Percentiles rank a stretch among this genome's conserved stretches.
These are phyloP conservation scores for Friedmanniomyces simplex DNA, from an alignment of 495 filamentous ascomycete genomes.

Conservation along the genomic window DNA sequence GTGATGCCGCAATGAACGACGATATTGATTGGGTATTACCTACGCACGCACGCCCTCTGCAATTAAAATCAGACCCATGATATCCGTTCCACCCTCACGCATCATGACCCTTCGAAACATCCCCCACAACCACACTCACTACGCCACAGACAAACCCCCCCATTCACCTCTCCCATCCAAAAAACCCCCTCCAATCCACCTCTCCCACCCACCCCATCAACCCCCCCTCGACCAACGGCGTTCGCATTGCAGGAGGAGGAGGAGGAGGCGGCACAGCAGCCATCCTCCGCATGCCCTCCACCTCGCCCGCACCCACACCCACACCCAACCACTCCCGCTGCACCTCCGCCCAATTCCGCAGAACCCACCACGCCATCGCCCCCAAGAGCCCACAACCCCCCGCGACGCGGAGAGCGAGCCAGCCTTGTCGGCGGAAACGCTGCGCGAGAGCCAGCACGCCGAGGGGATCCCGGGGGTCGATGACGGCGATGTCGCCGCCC, in stretches of 20 bases:
- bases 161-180: constrained; percentile 6
- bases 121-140: too few species aligned
- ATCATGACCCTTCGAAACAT: too few species aligned
- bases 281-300: not conserved
- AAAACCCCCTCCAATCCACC: constrained; percentile 8
- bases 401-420: constrained; percentile 66
- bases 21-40: too few species aligned
- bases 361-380: constrained; percentile 48
- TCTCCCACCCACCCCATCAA: constrained; percentile 2
- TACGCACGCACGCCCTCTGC: too few species aligned
- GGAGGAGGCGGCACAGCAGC: not conserved
- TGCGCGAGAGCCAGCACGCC: constrained; percentile 62
- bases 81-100: too few species aligned
- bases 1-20: too few species aligned
- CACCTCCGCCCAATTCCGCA: constrained; percentile 22
- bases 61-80: too few species aligned
- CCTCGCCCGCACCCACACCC: too few species aligned
- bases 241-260: constrained; percentile 1
- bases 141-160: not conserved
- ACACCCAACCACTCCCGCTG: constrained; percentile 12
- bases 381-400: constrained; percentile 65
- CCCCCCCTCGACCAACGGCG: not conserved
- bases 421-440: constrained; percentile 54
- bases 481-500: constrained; percentile 25
- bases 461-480: constrained; percentile 58